phyloP scores from a whole-genome alignment of 257 asterid genomes.

The Petunia secreta region DNA sequence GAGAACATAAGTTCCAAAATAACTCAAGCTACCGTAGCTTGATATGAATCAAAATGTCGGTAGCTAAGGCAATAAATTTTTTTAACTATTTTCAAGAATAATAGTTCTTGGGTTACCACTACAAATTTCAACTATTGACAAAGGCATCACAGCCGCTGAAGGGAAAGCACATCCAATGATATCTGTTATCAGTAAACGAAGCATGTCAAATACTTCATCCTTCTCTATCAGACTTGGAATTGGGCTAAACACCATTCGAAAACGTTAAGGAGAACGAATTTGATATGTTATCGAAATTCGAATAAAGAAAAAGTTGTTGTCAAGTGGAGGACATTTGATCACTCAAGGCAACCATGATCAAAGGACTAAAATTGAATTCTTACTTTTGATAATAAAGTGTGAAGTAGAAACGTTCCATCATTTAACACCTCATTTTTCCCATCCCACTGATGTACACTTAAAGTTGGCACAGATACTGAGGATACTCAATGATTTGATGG shows the following conservation, averaged over 20 bases:
- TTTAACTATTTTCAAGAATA: neutral
- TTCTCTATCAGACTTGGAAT: constrained; percentile 7
- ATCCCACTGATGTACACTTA: neutral
- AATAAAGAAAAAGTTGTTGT: neutral
- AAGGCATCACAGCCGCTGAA: neutral
- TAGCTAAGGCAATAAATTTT: constrained; percentile 4
- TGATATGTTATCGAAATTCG: neutral
- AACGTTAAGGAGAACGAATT: neutral
- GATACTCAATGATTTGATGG: neutral
- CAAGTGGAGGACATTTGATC: neutral
- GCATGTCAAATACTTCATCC: constrained; percentile 7
- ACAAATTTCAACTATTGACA: no score
- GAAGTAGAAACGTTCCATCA: neutral
- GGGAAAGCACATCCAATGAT: neutral
- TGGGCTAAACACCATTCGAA: constrained; percentile 10
- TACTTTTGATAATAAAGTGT: neutral
- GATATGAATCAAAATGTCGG: neutral
- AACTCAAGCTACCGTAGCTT: neutral
- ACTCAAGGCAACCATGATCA: constrained; percentile 6
- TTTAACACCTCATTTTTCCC: neutral
- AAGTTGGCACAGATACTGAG: no score
- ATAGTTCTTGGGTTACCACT: no score
- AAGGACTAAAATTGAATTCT: neutral
- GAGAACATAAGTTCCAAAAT: neutral
- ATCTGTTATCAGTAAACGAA: constrained; percentile 2